Conservation (phyloP, 257 asterid genomes). For the Nyctanthes arbortristis region DNA sequence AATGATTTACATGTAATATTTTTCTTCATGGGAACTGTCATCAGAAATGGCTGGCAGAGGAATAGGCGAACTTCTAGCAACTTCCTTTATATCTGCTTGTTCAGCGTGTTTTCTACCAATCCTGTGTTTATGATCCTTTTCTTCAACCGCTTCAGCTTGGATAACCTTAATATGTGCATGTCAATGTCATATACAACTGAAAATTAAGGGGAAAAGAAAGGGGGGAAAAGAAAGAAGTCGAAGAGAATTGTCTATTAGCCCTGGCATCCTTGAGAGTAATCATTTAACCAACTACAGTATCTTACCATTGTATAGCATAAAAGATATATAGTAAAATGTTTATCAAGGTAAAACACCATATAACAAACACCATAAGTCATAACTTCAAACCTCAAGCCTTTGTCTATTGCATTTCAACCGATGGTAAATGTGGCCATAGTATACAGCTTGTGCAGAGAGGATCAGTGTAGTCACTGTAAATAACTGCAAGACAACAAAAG, state of each 20-base stretch:
- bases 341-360: neutral
- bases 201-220: too few relatives aligned
- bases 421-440: constrained; percentile 51
- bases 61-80: constrained; percentile 51
- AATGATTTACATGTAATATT: constrained; percentile 48
- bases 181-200: neutral
- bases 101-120: constrained; percentile 24
- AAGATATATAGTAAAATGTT: neutral
- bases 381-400: constrained; percentile 48
- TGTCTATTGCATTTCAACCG: constrained; percentile 41
- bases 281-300: neutral
- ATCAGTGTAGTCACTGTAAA: constrained; percentile 46
- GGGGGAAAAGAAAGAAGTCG: neutral
- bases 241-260: neutral
- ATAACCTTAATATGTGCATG: constrained; percentile 36
- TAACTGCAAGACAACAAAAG: constrained; percentile 45
- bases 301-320: neutral
- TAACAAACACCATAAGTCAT: constrained; percentile 5
- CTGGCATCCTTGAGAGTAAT: neutral
- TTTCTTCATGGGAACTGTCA: constrained; percentile 33
- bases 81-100: constrained; percentile 12
- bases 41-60: constrained; percentile 40
- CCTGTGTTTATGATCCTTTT: constrained; percentile 30
- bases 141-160: constrained; percentile 32
- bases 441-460: constrained; percentile 53